Percentiles rank a stretch among this genome's conserved stretches.
These are phyloP conservation scores for Penicillium cinerascens DNA, from an alignment of 495 filamentous ascomycete genomes.

Conservation along the genomic window DNA sequence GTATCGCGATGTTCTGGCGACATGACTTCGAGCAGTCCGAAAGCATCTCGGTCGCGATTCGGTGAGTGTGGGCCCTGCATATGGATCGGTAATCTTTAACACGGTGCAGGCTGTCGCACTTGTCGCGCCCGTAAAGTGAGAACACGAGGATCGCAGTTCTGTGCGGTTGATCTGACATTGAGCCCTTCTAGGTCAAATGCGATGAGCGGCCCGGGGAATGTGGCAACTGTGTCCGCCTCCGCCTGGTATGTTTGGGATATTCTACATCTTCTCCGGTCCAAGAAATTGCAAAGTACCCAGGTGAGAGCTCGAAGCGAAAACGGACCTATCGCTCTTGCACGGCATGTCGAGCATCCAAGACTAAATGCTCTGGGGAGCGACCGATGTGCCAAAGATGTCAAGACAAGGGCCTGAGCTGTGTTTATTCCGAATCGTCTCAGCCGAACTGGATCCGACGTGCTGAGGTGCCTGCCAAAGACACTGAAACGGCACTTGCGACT, in stretches of 20 bases:
- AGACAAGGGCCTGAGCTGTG: constrained; percentile 21
- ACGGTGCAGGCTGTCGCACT: constrained; percentile 22
- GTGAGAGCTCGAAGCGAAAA: constrained; percentile 15
- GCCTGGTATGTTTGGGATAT: constrained; percentile 24
- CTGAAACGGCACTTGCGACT: background rate
- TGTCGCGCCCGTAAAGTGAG: constrained; percentile 30
- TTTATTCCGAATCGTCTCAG: constrained; percentile 28
- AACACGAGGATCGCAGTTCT: background rate
- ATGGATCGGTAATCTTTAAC: background rate
- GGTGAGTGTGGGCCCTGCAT: constrained; percentile 8
- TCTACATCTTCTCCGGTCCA: constrained; percentile 5
- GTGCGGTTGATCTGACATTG: background rate
- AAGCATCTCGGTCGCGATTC: constrained; percentile 21
- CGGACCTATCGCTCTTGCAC: constrained; percentile 35
- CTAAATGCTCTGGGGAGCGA: constrained; percentile 35
- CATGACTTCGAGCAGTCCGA: constrained; percentile 6
- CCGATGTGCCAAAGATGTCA: constrained; percentile 30
- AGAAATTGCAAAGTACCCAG: background rate
- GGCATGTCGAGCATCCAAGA: constrained; percentile 30
- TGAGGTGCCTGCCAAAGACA: background rate
- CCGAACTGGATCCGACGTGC: constrained; percentile 27
- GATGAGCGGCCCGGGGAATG: constrained; percentile 27
- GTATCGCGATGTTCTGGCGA: background rate
- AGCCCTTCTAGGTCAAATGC: constrained; percentile 26
- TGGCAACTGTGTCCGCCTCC: constrained; percentile 26